Conservation (phyloP, 441 rosid species). For the Syzygium malaccense region DNA sequence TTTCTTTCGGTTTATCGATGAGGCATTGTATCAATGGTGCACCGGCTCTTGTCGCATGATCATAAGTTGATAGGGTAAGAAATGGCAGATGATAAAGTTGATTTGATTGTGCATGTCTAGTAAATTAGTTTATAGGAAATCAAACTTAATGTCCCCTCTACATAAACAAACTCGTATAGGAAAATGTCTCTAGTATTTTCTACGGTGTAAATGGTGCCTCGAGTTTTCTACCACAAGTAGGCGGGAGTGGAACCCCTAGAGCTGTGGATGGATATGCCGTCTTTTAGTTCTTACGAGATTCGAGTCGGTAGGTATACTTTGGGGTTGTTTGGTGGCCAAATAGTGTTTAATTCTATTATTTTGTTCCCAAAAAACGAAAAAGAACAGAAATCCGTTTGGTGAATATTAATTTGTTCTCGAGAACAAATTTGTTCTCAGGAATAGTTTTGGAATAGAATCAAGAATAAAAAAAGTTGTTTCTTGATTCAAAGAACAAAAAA, state of each 20-base stretch:
- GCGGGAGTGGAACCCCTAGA: background rate
- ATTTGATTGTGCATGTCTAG: background rate
- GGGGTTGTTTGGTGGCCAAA: accelerated
- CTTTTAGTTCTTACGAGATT: background rate
- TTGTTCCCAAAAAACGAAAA: too few relatives aligned
- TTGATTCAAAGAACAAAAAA: too few relatives aligned
- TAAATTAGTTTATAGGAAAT: background rate
- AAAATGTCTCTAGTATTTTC: background rate
- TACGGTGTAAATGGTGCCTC: background rate
- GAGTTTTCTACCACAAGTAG: background rate
- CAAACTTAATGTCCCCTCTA: background rate
- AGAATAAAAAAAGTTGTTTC: too few relatives aligned
- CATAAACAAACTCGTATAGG: background rate
- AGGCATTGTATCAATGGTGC: background rate
- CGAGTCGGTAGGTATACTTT: background rate
- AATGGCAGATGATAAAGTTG: background rate
- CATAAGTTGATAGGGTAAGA: background rate
- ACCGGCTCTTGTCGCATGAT: background rate
- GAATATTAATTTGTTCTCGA: too few relatives aligned
- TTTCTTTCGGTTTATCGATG: background rate
- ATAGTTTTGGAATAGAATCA: too few relatives aligned
- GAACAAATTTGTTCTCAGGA: too few relatives aligned
- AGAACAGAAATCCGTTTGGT: too few relatives aligned
- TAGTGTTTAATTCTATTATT: too few relatives aligned
- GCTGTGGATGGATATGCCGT: background rate